These are phyloP conservation scores for Zygoascus biomembranicola DNA, from an alignment of 805 yeast species.

Conservation along the genomic window DNA sequence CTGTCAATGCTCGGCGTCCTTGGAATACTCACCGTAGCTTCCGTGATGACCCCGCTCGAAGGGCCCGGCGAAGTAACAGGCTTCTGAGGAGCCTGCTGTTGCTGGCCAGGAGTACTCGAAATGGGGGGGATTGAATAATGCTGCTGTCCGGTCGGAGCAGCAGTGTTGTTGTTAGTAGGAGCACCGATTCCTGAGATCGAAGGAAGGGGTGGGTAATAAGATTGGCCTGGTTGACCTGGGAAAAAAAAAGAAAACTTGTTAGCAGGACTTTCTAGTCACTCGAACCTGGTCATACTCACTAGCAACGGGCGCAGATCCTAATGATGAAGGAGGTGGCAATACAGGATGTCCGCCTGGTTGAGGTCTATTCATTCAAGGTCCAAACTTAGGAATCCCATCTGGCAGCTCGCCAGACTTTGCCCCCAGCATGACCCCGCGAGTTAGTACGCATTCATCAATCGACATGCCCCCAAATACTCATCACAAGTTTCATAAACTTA, in stretches of 20 bases:
- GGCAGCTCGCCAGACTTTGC: not conserved
- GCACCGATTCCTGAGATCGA: constrained; percentile 22
- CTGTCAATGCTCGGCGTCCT: no score
- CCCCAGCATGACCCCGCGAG: not conserved
- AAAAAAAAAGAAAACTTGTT: not conserved
- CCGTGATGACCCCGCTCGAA: not conserved
- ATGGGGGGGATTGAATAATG: constrained; percentile 13
- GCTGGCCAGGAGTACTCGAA: constrained; percentile 10
- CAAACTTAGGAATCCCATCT: not conserved
- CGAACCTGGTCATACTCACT: constrained; percentile 1
- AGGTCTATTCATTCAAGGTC: not conserved
- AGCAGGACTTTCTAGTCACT: not conserved
- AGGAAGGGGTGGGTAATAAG: constrained; percentile 24
- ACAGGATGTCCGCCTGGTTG: constrained; percentile 24
- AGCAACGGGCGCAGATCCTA: constrained; percentile 9
- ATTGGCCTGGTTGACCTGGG: constrained; percentile 13
- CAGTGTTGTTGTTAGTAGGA: constrained; percentile 3
- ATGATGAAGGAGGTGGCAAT: constrained; percentile 27
- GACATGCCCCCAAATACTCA: not conserved
- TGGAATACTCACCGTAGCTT: not conserved
- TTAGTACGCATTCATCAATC: not conserved
- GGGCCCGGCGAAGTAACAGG: not conserved
- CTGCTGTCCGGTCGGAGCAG: not conserved
- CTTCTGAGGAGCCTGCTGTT: constrained; percentile 6
- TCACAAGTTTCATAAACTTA: not conserved